phyloP scores from a whole-genome alignment of 2,329 filamentous ascomycete species.

The Fusarium bulbicola region DNA sequence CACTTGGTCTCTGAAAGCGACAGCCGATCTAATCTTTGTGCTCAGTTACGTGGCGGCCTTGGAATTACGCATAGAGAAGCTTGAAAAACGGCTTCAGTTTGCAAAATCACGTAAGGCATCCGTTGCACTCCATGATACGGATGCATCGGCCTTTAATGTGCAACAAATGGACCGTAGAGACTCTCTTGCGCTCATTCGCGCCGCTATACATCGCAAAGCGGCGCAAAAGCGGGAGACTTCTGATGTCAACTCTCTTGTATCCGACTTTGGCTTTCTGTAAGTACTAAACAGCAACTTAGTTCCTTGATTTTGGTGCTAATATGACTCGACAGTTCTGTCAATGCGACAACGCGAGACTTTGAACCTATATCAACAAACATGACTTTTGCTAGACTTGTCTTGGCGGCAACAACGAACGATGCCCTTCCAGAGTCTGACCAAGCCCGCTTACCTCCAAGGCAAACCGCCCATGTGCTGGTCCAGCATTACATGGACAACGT shows the following conservation, averaged over 20 bases:
- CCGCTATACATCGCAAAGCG: slow-evolving; percentile 71
- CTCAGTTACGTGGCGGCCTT: slow-evolving; percentile 88
- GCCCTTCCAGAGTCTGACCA: slow-evolving; percentile 70
- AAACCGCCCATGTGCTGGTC: slow-evolving; percentile 73
- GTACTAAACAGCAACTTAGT: slow-evolving; percentile 40
- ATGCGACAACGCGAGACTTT: slow-evolving; percentile 93
- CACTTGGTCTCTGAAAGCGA: neutral
- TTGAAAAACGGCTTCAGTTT: slow-evolving; percentile 80
- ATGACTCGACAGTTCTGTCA: slow-evolving; percentile 74
- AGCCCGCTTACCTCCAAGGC: slow-evolving; percentile 74
- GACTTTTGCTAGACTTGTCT: slow-evolving; percentile 88
- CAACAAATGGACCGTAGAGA: slow-evolving; percentile 67
- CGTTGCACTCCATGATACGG: slow-evolving; percentile 71
- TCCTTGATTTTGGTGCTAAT: slow-evolving; percentile 4
- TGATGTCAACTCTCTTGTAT: slow-evolving; percentile 90
- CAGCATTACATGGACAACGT: slow-evolving; percentile 88
- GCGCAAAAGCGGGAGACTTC: slow-evolving; percentile 76
- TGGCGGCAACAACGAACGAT: slow-evolving; percentile 83
- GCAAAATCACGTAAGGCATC: slow-evolving; percentile 77
- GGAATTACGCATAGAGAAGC: slow-evolving; percentile 88
- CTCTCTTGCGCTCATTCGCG: slow-evolving; percentile 68
- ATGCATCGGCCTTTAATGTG: slow-evolving; percentile 44
- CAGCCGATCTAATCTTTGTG: slow-evolving; percentile 13
- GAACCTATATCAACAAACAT: slow-evolving; percentile 88
- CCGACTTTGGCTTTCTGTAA: slow-evolving; percentile 91